These are phyloP conservation scores for Elsinoe batatas DNA, from an alignment of 2,329 filamentous ascomycete genomes.

Conservation along the genomic window DNA sequence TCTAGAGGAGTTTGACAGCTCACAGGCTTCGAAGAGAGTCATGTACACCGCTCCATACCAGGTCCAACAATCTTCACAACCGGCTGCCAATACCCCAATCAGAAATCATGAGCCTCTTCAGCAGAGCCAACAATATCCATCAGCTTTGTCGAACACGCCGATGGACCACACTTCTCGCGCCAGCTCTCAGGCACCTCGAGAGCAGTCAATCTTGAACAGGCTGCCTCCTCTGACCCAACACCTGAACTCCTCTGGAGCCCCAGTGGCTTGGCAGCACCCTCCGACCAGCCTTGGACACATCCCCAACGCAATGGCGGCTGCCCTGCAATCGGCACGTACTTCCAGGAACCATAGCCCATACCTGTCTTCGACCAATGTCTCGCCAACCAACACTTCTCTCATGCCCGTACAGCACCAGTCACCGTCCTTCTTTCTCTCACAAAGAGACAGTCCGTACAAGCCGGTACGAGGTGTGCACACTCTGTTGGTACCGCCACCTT, in stretches of 20 bases:
- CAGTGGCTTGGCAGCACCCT: conserved; percentile 25
- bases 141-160: conserved; percentile 63
- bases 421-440: conserved; percentile 76
- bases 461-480: conserved; percentile 84
- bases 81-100: not conserved
- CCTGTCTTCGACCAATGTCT: conserved; percentile 46
- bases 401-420: conserved; percentile 56
- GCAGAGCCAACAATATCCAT: conserved; percentile 23
- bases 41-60: conserved; percentile 15
- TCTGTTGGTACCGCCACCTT: conserved; percentile 78
- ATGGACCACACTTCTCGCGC: conserved; percentile 44
- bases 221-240: conserved; percentile 55
- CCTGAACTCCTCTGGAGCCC: conserved; percentile 50
- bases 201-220: conserved; percentile 35
- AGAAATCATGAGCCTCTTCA: not conserved
- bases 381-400: conserved; percentile 59
- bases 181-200: conserved; percentile 31
- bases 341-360: conserved; percentile 45
- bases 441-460: conserved; percentile 84
- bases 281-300: not conserved
- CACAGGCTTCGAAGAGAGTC: not conserved
- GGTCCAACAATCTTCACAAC: conserved; percentile 19
- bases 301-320: not conserved
- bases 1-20: conserved; percentile 32
- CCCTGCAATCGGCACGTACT: conserved; percentile 20